phyloP scores from a whole-genome alignment of 2,329 filamentous ascomycete genomes.

The Aspergillus sp. region DNA sequence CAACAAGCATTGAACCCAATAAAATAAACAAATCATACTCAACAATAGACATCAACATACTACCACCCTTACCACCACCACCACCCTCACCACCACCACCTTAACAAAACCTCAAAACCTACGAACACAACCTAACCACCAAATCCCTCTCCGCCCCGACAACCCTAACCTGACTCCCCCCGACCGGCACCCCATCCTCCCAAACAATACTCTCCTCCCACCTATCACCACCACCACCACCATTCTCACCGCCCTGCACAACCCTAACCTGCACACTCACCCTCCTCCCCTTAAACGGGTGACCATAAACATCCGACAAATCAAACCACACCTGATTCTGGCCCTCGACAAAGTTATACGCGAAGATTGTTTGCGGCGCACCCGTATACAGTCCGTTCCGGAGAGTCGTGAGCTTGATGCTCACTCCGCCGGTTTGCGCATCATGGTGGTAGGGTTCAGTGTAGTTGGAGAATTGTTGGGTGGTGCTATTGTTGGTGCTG shows the following conservation, averaged over 20 bases:
- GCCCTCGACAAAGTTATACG: slow-evolving; percentile 39
- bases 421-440: slow-evolving; percentile 40
- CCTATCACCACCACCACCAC: too few relatives aligned
- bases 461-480: slow-evolving; percentile 24
- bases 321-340: slow-evolving; percentile 42
- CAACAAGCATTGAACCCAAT: too few relatives aligned
- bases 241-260: background rate
- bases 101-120: background rate
- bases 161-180: slow-evolving; percentile 34
- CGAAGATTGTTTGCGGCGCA: slow-evolving; percentile 44
- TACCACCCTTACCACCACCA: background rate
- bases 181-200: slow-evolving; percentile 34
- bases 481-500: background rate
- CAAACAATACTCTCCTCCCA: slow-evolving; percentile 30
- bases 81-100: background rate
- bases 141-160: slow-evolving; percentile 25
- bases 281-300: slow-evolving; percentile 39
- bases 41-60: too few relatives aligned
- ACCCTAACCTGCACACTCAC: slow-evolving; percentile 23
- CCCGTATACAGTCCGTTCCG: slow-evolving; percentile 36
- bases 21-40: too few relatives aligned
- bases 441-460: slow-evolving; percentile 40
- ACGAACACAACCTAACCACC: slow-evolving; percentile 27
- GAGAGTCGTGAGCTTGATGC: slow-evolving; percentile 44
- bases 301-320: slow-evolving; percentile 48